Evolutionary conservation across 2,329 filamentous ascomycete species (phyloP).

Genomic region (Alternaria sp.): DNA sequence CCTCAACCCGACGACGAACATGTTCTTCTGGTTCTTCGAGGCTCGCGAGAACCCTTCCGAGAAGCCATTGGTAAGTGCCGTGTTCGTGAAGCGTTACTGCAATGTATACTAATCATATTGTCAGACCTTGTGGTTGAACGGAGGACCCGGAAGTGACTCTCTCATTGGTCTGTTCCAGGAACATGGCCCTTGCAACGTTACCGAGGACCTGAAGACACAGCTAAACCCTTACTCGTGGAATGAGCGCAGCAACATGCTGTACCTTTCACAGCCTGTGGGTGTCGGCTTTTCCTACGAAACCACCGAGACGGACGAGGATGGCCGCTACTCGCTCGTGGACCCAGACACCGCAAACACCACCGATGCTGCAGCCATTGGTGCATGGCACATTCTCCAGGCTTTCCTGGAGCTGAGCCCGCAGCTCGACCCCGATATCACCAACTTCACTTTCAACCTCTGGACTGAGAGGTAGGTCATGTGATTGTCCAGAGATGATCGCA

Average conservation of each 20-base stretch:
- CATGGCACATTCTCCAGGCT: constrained; percentile 47
- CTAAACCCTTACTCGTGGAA: constrained; percentile 50
- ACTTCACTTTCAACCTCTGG: constrained; percentile 59
- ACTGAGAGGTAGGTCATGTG: constrained; percentile 46
- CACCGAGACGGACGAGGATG: constrained; percentile 29
- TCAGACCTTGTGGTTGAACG: constrained; percentile 60
- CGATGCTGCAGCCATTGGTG: constrained; percentile 41
- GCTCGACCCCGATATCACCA: constrained; percentile 58
- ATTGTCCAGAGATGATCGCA: rapidly evolving
- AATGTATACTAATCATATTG: neutral
- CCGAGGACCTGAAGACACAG: constrained; percentile 46
- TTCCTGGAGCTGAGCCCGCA: constrained; percentile 45
- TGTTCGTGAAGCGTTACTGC: neutral
- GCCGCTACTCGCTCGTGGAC: constrained; percentile 42
- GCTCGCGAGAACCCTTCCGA: constrained; percentile 51
- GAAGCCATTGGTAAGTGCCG: constrained; percentile 28
- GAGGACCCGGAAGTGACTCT: constrained; percentile 58
- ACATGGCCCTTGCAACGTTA: constrained; percentile 36
- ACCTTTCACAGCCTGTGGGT: constrained; percentile 48
- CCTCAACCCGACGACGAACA: constrained; percentile 43
- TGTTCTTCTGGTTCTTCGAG: constrained; percentile 58
- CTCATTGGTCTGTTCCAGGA: constrained; percentile 63
- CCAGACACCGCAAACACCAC: constrained; percentile 41
- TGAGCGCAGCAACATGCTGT: constrained; percentile 49
- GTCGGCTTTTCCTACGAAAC: constrained; percentile 51